Base-by-base conservation (phyloP, 202 grass and related monocot genomes). In the Dendrocalamus latiflorus region DNA sequence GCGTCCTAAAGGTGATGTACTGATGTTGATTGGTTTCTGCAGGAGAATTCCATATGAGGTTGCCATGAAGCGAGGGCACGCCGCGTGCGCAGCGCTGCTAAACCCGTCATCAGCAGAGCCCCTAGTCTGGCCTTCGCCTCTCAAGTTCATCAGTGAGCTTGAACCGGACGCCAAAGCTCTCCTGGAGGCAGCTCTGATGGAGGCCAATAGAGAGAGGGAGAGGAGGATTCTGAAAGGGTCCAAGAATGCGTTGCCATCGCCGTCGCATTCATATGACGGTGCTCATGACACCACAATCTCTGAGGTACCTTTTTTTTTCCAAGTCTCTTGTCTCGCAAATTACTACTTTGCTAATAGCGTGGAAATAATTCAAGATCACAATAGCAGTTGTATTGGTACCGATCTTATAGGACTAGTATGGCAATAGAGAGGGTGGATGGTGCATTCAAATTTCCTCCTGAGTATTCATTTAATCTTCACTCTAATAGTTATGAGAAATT, bases 1-100 rank as follows among this genome's bases (percentile, higher is more conserved):
- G 21, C 70, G 17, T 33, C 77, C 37, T 78, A 24, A 65, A 45
- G 44, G 30, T 49, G 26, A 38, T 26, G 25, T 22, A 6, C 28
- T 48, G 65, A 51, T 42, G 18, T 64, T 55, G 20, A 67, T 45
- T 92, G 9, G 54, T 74, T 63, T 73, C 18, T 77, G 42, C 75
- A 99, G 96, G 80, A 95, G 96, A 73, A 95, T 94, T 72, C 89
- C 96, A 20, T 99, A 95, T 21, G 88, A 87, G 59, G 89, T 99
- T 12, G 96, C 96, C 43, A 28, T 95, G 64, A 99, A 92, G 89
- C 88, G 88, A 87, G 88, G 90, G 22, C 93, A 99, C 68, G 93
- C 61, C 53, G 89, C 93, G 24, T 95, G 93, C 85, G 96, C 96
- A 39, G 93, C 93, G 58, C 87, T 99, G 65, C 88, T 99, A 55